Evolutionary conservation across 2,329 filamentous ascomycete species (phyloP).

Genomic region (Xylariales sp.): DNA sequence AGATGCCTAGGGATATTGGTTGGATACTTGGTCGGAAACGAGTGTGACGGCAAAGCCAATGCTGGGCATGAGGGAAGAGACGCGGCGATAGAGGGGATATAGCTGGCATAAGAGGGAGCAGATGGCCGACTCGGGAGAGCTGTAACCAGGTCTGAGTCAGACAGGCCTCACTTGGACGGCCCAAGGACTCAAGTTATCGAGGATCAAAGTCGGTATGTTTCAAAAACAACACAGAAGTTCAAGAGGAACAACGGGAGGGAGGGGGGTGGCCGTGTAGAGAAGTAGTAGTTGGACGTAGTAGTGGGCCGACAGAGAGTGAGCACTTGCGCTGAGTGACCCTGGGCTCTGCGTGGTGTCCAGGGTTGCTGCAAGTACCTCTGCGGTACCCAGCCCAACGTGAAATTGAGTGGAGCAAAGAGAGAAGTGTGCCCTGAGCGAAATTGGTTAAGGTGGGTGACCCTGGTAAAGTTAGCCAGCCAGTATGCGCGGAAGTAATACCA

Average conservation of each 20-base stretch:
- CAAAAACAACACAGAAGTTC: slow-evolving; percentile 26
- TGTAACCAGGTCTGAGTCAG: slow-evolving; percentile 24
- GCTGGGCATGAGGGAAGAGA: slow-evolving; percentile 15
- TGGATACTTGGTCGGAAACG: slow-evolving; percentile 18
- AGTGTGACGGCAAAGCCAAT: slow-evolving; percentile 24
- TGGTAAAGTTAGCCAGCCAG: slow-evolving; percentile 10
- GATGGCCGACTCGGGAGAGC: slow-evolving; percentile 15
- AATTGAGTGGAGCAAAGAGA: slow-evolving; percentile 24
- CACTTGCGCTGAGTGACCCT: background rate
- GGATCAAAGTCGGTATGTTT: slow-evolving; percentile 27
- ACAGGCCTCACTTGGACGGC: slow-evolving; percentile 28
- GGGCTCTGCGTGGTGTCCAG: slow-evolving; percentile 18
- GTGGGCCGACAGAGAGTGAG: slow-evolving; percentile 13
- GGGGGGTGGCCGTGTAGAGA: slow-evolving; percentile 27
- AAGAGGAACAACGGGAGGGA: slow-evolving; percentile 26
- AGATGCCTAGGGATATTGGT: slow-evolving; percentile 19
- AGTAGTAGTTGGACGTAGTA: slow-evolving; percentile 24
- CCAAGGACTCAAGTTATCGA: slow-evolving; percentile 21
- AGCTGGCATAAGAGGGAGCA: slow-evolving; percentile 26
- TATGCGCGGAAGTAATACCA: slow-evolving; percentile 1
- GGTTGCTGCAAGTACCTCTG: slow-evolving; percentile 23
- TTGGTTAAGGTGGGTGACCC: slow-evolving; percentile 22
- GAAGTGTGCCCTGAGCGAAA: slow-evolving; percentile 18
- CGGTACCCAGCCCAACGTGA: slow-evolving; percentile 18
- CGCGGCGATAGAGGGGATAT: slow-evolving; percentile 16